A percentile compares a stretch with the other conserved stretches of the same genome.
Conservation (phyloP, 164 flowering plant genomes). For the Nymphaea colorata region DNA sequence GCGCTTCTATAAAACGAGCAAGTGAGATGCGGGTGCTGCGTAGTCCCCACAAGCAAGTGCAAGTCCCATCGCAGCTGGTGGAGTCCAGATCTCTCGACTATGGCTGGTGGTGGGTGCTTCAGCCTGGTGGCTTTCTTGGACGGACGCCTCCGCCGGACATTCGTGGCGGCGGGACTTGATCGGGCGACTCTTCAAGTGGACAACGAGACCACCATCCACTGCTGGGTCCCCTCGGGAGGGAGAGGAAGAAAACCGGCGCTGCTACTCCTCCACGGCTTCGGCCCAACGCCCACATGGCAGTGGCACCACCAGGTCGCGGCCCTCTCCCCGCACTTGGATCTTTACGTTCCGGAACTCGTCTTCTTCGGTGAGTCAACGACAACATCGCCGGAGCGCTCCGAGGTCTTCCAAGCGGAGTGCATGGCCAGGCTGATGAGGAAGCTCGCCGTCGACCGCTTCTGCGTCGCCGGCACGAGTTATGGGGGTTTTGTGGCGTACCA, state of each 20-base stretch:
- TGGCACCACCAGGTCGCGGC: slow-evolving; percentile 40
- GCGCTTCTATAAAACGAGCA: too few relatives aligned
- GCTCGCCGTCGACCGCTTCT: slow-evolving; percentile 25
- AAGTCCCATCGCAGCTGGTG: too few relatives aligned
- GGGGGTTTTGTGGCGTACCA: slow-evolving; percentile 54
- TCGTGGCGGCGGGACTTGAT: slow-evolving; percentile 17
- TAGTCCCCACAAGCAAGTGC: too few relatives aligned
- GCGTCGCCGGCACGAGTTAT: slow-evolving; percentile 19
- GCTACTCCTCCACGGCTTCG: slow-evolving; percentile 55
- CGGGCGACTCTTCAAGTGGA: slow-evolving; percentile 28
- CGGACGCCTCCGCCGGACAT: slow-evolving; percentile 31
- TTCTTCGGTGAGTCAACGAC: slow-evolving; percentile 64
- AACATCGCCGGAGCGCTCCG: slow-evolving; percentile 32
- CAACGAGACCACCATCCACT: slow-evolving; percentile 37
- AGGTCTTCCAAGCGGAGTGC: slow-evolving; percentile 53
- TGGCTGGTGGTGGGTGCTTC: slow-evolving; percentile 14
- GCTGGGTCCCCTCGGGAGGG: slow-evolving; percentile 29
- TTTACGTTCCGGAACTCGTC: slow-evolving; percentile 70
- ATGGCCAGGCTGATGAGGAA: slow-evolving; percentile 37
- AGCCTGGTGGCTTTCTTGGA: slow-evolving; percentile 33
- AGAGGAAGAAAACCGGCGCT: slow-evolving; percentile 18
- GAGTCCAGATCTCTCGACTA: too few relatives aligned
- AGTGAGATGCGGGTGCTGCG: too few relatives aligned
- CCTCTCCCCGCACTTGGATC: slow-evolving; percentile 28
- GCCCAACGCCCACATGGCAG: slow-evolving; percentile 42